These are phyloP conservation scores for Thymus mandschuricus DNA, from an alignment of 257 asterid species.

Conservation along the genomic window DNA sequence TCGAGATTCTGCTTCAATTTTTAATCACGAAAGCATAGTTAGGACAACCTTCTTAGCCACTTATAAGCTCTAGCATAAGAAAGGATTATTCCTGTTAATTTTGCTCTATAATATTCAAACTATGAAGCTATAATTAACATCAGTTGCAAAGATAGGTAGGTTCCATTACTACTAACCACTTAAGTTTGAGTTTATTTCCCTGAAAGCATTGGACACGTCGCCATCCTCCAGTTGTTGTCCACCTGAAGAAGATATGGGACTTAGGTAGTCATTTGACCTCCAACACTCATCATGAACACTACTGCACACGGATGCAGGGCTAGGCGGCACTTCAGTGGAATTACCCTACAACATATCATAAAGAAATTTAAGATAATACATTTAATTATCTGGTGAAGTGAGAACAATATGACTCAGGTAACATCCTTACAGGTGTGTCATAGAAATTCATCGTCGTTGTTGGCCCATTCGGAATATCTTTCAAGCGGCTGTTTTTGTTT, in stretches of 20 bases:
- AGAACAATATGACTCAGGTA: constrained; percentile 16
- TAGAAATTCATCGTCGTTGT: constrained; percentile 46
- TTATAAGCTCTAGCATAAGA: constrained; percentile 22
- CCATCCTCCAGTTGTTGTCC: constrained; percentile 62
- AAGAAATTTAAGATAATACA: constrained; percentile 1
- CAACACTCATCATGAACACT: constrained; percentile 73
- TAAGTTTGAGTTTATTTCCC: constrained; percentile 87
- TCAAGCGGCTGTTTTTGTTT: constrained; percentile 44
- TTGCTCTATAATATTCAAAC: neutral
- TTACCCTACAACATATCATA: constrained; percentile 63
- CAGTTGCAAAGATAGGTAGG: constrained; percentile 11
- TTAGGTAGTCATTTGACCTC: constrained; percentile 66
- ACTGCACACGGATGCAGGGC: constrained; percentile 98
- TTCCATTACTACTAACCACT: constrained; percentile 60
- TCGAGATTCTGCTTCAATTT: neutral
- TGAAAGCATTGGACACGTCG: constrained; percentile 67
- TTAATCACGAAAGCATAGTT: constrained; percentile 2
- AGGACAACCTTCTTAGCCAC: constrained; percentile 3
- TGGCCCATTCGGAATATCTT: constrained; percentile 61
- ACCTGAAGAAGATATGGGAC: constrained; percentile 70
- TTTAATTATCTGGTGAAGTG: constrained; percentile 2
- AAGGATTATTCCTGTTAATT: constrained; percentile 3
- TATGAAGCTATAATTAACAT: neutral
- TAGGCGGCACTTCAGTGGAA: constrained; percentile 96
- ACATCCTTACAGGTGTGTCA: constrained; percentile 70